These are phyloP conservation scores for Leishmania mexicana DNA, from an alignment of 208 protist species.

Conservation along the genomic window DNA sequence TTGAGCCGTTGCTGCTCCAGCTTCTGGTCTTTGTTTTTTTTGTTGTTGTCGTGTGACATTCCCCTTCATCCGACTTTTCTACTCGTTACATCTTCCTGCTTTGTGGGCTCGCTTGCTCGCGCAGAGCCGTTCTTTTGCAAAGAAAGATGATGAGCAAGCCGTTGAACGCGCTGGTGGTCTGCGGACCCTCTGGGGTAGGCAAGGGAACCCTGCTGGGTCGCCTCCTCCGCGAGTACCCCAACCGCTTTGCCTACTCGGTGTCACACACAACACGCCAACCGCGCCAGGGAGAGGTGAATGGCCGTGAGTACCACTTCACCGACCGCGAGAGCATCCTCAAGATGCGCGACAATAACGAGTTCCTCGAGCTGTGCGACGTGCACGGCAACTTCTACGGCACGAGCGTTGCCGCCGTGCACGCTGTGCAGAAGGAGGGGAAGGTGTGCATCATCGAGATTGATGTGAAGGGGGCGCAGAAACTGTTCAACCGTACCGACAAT, in stretches of 20 bases:
- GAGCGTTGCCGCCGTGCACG: constrained; percentile 71
- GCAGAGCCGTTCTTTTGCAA: background rate
- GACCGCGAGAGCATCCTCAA: constrained; percentile 62
- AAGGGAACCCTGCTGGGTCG: constrained; percentile 92
- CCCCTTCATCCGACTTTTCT: background rate
- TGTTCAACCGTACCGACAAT: constrained; percentile 33
- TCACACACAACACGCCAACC: constrained; percentile 93
- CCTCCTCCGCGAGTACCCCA: constrained; percentile 73
- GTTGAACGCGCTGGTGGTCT: constrained; percentile 87
- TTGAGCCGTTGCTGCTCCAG: background rate
- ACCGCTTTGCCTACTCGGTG: constrained; percentile 90
- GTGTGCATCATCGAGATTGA: constrained; percentile 93
- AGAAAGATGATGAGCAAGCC: constrained; percentile 26
- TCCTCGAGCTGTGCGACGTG: constrained; percentile 93
- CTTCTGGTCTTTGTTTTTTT: background rate
- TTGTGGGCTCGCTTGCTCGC: background rate
- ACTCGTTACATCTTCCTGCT: background rate
- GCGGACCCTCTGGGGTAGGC: constrained; percentile 92
- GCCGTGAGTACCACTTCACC: constrained; percentile 93
- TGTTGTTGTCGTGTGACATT: background rate
- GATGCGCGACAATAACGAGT: constrained; percentile 75
- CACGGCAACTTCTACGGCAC: constrained; percentile 97
- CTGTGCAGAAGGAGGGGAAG: constrained; percentile 71
- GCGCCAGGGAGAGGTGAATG: constrained; percentile 85
- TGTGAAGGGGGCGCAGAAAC: constrained; percentile 88